These are phyloP conservation scores for Forsythia viridissima DNA, from an alignment of 257 asterid species.

Conservation along the genomic window DNA sequence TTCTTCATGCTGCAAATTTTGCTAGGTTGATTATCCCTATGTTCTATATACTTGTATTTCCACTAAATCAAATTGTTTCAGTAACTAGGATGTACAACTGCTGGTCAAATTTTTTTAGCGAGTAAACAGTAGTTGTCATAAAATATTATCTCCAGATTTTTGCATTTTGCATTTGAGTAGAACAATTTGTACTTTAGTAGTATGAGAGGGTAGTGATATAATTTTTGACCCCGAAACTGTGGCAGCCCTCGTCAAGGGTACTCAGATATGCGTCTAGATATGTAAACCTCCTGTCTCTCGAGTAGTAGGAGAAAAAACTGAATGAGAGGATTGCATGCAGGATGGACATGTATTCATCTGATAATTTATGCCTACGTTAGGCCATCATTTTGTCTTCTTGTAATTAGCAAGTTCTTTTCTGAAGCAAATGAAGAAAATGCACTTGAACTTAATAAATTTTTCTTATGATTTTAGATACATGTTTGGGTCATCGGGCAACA, in stretches of 20 bases:
- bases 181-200: background rate
- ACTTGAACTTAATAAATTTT: background rate
- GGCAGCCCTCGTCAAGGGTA: background rate
- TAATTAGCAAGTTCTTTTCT: background rate
- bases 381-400: background rate
- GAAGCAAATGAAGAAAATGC: background rate
- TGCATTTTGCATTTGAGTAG: background rate
- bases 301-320: background rate
- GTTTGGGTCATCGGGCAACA: constrained; percentile 19
- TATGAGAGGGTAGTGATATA: background rate
- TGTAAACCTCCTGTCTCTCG: background rate
- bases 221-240: background rate
- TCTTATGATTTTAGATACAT: constrained; percentile 25
- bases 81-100: background rate
- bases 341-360: background rate
- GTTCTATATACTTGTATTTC: background rate
- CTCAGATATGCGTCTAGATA: background rate
- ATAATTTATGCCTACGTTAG: background rate
- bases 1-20: background rate
- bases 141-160: background rate
- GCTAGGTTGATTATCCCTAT: background rate
- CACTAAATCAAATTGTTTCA: background rate
- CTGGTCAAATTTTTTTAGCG: background rate
- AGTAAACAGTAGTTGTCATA: background rate
- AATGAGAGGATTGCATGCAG: background rate